Base-by-base conservation (phyloP, 208 protist genomes). In the Crithidia expoeki region DNA sequence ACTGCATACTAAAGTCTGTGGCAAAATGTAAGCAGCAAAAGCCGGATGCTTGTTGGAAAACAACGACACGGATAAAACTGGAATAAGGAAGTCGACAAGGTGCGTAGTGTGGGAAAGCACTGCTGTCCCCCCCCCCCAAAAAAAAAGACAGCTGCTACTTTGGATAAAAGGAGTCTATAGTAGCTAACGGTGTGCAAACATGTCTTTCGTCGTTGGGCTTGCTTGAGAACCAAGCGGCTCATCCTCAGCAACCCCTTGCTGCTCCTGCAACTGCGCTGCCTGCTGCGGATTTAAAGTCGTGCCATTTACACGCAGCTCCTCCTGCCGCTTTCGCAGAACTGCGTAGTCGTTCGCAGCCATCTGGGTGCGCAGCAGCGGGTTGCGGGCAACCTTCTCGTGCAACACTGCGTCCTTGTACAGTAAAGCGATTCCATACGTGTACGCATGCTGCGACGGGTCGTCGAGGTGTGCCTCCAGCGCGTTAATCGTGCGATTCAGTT, bases 401-500 rank as follows among this genome's bases (percentile, higher is more conserved):
- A 67, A 67, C 14, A 83, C 36, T 23, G 87, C 81, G n/a, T 93
- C 85, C 67, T 72, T 74, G 72, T 90, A 85, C 11, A 96, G 73
- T 47, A 94, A 51, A 16, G 81, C 64, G n/a, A 81, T 88, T 23
- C 89, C 89, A 57, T 94, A 96, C 14, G 80, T 91, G 77, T 94
- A 94, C 14, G 85, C 59, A n/a, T 69, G 74, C 66, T 84, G 75
- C 14, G 66, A 56, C 11, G 89, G 78, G 67, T 92, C 79, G 12
- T 73, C 52, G 16, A 92, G 59, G 68, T 92, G 85, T 12, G 74
- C 68, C 14, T 92, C 81, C 12, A 96, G 76, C 10, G 89, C 82
- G 57, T 79, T 82, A 60, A 94, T 93, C 4, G 92, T 92, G 44
- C 87, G 92, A 33, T 93, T 80, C 4, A 96, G 67, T 65, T 96